These are phyloP conservation scores for Larix kaempferi DNA, from an alignment of 75 land plant genomes.

Conservation along the genomic window DNA sequence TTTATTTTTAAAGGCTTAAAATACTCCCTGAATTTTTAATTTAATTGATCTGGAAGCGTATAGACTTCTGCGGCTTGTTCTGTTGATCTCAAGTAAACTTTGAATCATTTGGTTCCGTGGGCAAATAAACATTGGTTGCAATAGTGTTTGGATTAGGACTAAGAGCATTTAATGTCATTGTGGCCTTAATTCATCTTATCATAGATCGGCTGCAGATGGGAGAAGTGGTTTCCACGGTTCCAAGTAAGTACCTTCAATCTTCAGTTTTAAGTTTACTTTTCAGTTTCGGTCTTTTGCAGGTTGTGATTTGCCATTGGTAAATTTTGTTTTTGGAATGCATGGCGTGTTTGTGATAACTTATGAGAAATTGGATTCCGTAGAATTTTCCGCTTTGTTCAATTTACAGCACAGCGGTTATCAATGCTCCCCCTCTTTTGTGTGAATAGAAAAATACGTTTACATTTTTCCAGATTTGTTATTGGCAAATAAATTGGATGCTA, in stretches of 20 bases:
- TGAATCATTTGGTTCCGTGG: too few species aligned
- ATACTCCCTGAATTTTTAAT: neutral
- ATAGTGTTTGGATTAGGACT: neutral
- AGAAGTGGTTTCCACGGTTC: conserved; percentile 93
- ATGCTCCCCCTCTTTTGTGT: neutral
- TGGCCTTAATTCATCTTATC: conserved; percentile 24
- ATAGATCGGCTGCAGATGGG: conserved; percentile 98
- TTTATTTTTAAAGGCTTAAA: neutral
- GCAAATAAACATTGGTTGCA: neutral
- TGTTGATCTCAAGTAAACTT: neutral
- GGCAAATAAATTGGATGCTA: neutral
- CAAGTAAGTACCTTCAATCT: conserved; percentile 54
- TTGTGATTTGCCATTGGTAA: neutral
- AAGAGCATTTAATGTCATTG: neutral
- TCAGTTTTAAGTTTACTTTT: neutral
- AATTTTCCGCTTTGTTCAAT: too few species aligned
- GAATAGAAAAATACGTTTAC: neutral
- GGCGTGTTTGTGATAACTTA: too few species aligned
- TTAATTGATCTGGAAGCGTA: neutral
- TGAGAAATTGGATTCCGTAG: too few species aligned
- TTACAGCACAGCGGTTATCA: too few species aligned
- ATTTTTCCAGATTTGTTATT: neutral
- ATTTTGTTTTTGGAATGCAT: too few species aligned
- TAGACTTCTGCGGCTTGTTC: neutral
- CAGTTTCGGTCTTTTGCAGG: neutral